phyloP scores from a whole-genome alignment of 805 yeast species.

The Candida easanensis region DNA sequence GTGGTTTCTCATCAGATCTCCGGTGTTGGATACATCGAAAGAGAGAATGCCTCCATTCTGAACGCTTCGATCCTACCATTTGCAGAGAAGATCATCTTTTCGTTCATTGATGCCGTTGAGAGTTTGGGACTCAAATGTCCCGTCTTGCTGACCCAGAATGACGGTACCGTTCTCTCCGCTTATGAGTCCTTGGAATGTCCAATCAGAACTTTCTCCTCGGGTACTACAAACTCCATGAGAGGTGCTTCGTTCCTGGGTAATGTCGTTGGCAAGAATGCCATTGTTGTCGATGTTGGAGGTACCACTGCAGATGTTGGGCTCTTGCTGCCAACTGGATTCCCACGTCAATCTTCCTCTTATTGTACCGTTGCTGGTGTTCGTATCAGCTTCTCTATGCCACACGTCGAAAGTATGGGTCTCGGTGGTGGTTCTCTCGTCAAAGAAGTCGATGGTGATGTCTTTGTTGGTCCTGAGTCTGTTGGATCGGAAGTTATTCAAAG shows the following conservation, averaged over 20 bases:
- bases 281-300: conserved; percentile 49
- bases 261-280: conserved; percentile 26
- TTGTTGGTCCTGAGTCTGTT: conserved; percentile 48
- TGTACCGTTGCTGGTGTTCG: conserved; percentile 45
- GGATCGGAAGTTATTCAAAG: conserved; percentile 34
- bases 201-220: conserved; percentile 47
- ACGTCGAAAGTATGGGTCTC: conserved; percentile 45
- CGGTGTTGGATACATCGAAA: conserved; percentile 41
- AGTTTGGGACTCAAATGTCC: conserved; percentile 37
- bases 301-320: conserved; percentile 51
- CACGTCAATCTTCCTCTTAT: conserved; percentile 43
- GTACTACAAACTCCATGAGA: conserved; percentile 47
- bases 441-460: conserved; percentile 23
- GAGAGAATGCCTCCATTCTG: conserved; percentile 46
- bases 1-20: conserved; percentile 39
- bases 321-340: conserved; percentile 43
- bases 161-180: conserved; percentile 44
- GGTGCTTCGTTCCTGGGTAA: conserved; percentile 45
- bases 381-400: conserved; percentile 50
- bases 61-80: conserved; percentile 43
- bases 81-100: conserved; percentile 39
- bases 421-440: conserved; percentile 50
- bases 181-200: conserved; percentile 39
- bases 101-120: conserved; percentile 37
- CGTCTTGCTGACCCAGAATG: conserved; percentile 44